Percentiles rank a stretch among this genome's conserved stretches.
Conservation (phyloP, 1,139 yeast species). For the Yamadazyma dushanensis region DNA sequence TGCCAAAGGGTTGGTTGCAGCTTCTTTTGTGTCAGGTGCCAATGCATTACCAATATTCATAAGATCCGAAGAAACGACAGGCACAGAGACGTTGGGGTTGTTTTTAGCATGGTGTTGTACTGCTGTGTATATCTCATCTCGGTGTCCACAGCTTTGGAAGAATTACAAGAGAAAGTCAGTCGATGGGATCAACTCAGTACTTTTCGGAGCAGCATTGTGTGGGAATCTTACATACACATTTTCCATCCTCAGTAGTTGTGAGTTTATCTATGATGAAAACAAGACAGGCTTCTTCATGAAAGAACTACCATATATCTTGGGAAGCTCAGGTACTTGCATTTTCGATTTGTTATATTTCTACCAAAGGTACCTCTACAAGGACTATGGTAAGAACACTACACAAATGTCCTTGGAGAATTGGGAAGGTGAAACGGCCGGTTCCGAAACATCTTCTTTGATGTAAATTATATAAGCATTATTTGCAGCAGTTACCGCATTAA, state of each 20-base stretch:
- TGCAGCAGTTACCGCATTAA: slow-evolving; percentile 1
- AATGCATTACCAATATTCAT: slow-evolving; percentile 21
- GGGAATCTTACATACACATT: slow-evolving; percentile 83
- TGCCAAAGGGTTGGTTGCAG: slow-evolving; percentile 16
- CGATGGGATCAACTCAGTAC: slow-evolving; percentile 76
- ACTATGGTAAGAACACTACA: slow-evolving; percentile 25
- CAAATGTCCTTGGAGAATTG: slow-evolving; percentile 27
- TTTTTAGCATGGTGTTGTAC: slow-evolving; percentile 84
- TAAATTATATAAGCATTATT: background rate
- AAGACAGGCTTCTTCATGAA: slow-evolving; percentile 53
- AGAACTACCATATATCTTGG: slow-evolving; percentile 81
- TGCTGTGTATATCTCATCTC: slow-evolving; percentile 66
- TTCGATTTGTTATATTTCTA: slow-evolving; percentile 77
- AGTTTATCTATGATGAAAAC: slow-evolving; percentile 31
- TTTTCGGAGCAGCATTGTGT: slow-evolving; percentile 73
- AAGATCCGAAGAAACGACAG: slow-evolving; percentile 4
- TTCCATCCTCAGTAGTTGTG: slow-evolving; percentile 62
- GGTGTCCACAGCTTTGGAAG: slow-evolving; percentile 82
- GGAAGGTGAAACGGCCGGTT: slow-evolving; percentile 3
- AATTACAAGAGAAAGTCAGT: slow-evolving; percentile 78
- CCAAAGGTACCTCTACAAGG: slow-evolving; percentile 50
- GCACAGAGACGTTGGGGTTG: slow-evolving; percentile 41
- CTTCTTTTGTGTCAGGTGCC: slow-evolving; percentile 24
- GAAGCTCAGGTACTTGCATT: slow-evolving; percentile 81
- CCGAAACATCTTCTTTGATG: slow-evolving; percentile 3